Evolutionary conservation across 2,329 filamentous ascomycete species (phyloP).

Genomic region (Pseudomassariella vexata): DNA sequence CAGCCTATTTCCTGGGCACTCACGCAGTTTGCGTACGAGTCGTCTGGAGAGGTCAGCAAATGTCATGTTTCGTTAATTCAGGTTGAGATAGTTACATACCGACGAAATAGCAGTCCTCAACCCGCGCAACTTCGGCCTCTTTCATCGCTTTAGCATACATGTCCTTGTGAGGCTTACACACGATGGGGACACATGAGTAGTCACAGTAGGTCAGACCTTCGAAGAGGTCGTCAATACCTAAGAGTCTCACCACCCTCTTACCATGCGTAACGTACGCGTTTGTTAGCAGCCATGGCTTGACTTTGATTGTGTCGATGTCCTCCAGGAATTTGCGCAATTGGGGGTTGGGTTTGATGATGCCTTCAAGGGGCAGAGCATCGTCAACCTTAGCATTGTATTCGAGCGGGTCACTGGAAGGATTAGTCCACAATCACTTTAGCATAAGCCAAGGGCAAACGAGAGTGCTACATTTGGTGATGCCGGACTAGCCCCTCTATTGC

Average conservation of each 20-base stretch:
- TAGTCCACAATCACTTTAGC: too few species aligned
- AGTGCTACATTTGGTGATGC: slow-evolving; percentile 95
- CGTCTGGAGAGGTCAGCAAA: slow-evolving; percentile 50
- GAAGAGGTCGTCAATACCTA: slow-evolving; percentile 82
- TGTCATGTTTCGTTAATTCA: too few species aligned
- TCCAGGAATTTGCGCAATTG: slow-evolving; percentile 69
- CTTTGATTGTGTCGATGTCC: slow-evolving; percentile 77
- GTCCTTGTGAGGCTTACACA: slow-evolving; percentile 79
- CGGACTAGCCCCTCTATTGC: slow-evolving; percentile 92
- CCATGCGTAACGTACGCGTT: slow-evolving; percentile 93
- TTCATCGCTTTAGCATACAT: slow-evolving; percentile 89
- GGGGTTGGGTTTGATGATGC: slow-evolving; percentile 73
- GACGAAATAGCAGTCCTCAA: slow-evolving; percentile 83
- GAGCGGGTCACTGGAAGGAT: slow-evolving; percentile 80
- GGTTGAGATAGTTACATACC: too few species aligned
- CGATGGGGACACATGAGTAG: slow-evolving; percentile 65
- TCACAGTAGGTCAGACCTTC: slow-evolving; percentile 95
- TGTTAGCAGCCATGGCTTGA: slow-evolving; percentile 89
- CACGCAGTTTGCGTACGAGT: slow-evolving; percentile 77
- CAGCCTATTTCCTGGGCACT: slow-evolving; percentile 76
- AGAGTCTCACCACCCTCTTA: slow-evolving; percentile 70
- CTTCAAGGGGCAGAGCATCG: slow-evolving; percentile 84
- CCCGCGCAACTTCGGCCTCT: slow-evolving; percentile 66
- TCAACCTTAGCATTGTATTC: slow-evolving; percentile 95
- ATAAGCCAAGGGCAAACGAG: too few species aligned